These are phyloP conservation scores for Ogataea pignaliae DNA, from an alignment of 805 yeast species.

Conservation along the genomic window DNA sequence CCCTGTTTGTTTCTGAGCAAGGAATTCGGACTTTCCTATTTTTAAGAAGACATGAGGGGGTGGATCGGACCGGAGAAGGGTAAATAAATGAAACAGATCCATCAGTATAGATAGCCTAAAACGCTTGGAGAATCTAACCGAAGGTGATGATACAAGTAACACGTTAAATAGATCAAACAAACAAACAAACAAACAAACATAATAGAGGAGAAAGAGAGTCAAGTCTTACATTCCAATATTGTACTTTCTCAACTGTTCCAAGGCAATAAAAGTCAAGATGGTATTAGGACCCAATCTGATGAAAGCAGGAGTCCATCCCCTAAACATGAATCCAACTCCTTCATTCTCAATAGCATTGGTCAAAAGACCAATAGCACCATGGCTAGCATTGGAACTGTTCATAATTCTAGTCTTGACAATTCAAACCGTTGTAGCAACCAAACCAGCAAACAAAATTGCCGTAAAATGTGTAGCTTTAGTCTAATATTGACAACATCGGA, in stretches of 20 bases:
- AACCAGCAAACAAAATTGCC: constrained; percentile 76
- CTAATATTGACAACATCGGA: constrained; percentile 78
- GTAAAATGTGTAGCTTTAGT: constrained; percentile 70
- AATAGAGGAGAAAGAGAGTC: no score
- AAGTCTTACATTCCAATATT: constrained; percentile 17
- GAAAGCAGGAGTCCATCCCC: constrained; percentile 90
- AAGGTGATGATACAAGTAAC: no score
- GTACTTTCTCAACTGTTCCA: constrained; percentile 55
- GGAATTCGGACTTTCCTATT: no score
- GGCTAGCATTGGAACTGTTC: constrained; percentile 52
- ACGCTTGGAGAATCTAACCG: no score
- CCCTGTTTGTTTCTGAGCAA: no score
- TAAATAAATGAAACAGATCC: no score
- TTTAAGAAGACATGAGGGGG: no score
- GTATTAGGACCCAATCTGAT: constrained; percentile 83
- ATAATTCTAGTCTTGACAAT: constrained; percentile 85
- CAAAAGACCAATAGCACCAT: constrained; percentile 49
- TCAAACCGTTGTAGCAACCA: constrained; percentile 87
- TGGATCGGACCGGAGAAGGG: no score
- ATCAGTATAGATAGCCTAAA: no score
- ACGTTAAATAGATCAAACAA: no score
- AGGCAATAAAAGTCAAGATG: constrained; percentile 61
- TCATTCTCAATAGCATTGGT: constrained; percentile 55
- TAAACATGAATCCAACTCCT: constrained; percentile 76
- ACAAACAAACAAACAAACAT: no score